These are phyloP conservation scores for Stachybotrys echinatus DNA, from an alignment of 2,329 filamentous ascomycete genomes.

Conservation along the genomic window DNA sequence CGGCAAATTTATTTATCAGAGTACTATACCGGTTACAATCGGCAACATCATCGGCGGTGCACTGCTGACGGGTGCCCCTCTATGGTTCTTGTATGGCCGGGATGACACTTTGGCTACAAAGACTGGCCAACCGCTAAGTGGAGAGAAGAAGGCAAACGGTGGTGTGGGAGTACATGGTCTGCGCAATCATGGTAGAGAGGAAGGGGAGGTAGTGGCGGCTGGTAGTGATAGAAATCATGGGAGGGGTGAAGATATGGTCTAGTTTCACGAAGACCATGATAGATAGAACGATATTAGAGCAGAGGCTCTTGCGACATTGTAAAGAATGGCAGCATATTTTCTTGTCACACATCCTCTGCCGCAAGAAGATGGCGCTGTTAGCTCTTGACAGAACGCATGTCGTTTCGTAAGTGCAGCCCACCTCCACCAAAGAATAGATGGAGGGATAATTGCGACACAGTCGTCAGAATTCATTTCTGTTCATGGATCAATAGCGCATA, in stretches of 20 bases:
- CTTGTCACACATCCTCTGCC: no score
- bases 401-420: no score
- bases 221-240: not conserved
- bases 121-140: not conserved
- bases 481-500: no score
- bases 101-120: not conserved
- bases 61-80: not conserved
- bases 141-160: not conserved
- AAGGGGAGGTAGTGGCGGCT: not conserved
- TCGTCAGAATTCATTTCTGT: no score
- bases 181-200: not conserved
- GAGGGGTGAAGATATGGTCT: not conserved
- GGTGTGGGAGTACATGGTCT: not conserved
- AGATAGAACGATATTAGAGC: no score
- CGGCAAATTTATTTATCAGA: conserved; percentile 1
- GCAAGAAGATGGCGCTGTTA: no score
- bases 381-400: no score
- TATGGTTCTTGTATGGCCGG: conserved; percentile 1
- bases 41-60: not conserved
- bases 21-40: not conserved
- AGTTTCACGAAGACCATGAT: not conserved
- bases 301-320: no score
- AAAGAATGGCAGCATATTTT: no score
- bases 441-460: no score
- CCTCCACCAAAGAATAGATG: no score